Evolutionary conservation across 208 protist species (phyloP).

Genomic region (Acanthamoeba royreba): DNA sequence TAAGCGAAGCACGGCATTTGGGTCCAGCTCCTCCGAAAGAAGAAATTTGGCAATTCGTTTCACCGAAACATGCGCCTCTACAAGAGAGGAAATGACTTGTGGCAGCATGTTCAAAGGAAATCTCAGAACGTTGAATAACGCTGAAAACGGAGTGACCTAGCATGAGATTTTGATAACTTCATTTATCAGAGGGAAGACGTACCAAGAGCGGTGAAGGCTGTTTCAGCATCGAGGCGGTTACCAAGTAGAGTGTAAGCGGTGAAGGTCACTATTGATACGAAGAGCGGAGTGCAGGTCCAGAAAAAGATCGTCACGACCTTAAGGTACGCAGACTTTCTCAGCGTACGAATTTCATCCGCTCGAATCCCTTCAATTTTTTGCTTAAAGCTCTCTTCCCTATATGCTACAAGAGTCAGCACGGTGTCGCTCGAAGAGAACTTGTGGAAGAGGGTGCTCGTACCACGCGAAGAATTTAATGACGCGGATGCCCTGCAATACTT

Average conservation of each 20-base stretch:
- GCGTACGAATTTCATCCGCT: neutral
- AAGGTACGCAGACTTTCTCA: neutral
- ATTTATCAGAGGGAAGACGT: no score
- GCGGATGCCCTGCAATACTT: slow-evolving; percentile 87
- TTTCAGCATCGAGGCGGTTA: slow-evolving; percentile 75
- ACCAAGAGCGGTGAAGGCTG: slow-evolving; percentile 90
- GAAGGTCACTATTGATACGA: slow-evolving; percentile 66
- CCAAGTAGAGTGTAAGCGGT: slow-evolving; percentile 42
- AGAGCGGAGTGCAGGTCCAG: slow-evolving; percentile 47
- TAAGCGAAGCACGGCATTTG: neutral
- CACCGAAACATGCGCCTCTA: slow-evolving; percentile 84
- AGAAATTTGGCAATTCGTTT: slow-evolving; percentile 76
- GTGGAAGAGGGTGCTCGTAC: slow-evolving; percentile 62
- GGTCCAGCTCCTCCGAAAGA: neutral
- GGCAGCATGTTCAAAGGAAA: slow-evolving; percentile 88
- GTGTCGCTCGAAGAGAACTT: neutral
- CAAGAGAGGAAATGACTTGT: slow-evolving; percentile 73
- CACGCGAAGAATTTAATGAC: slow-evolving; percentile 90
- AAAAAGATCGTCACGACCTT: slow-evolving; percentile 7
- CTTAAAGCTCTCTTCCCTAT: slow-evolving; percentile 57
- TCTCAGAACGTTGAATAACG: slow-evolving; percentile 88
- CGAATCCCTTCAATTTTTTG: neutral
- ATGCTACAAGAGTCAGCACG: neutral
- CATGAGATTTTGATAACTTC: no score
- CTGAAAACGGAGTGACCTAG: no score